Base-by-base conservation (phyloP, 768 basidiomycete species). In the Tulasnella sp. region DNA sequence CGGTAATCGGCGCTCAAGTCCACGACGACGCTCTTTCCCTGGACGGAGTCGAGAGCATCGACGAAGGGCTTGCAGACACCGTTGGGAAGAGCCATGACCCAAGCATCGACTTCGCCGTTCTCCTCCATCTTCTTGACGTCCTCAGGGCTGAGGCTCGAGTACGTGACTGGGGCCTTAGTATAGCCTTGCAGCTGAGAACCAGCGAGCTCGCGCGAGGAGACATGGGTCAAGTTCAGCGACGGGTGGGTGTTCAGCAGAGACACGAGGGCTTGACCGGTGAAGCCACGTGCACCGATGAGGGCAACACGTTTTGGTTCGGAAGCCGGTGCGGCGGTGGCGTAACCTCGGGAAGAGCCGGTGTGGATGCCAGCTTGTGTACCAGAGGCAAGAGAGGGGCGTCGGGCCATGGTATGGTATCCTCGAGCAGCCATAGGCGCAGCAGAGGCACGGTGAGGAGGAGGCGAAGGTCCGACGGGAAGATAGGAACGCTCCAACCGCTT, bases 61-160 rank as follows among this genome's bases (percentile, higher is more conserved):
- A 99, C 94, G 78, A 96, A 99, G 0, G 95, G 95, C 81, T 95
- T 95, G 82, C 92, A 91, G 29, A 94, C 86, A 22, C 97, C 97
- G 76, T 98, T 99, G n/a, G 97, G 97, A 64, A 99, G 85, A 2
- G 97, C 97, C 92, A 98, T 95, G 69, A 98, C 88, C 96, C 97
- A 99, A 9, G 94, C 96, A 78, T 99, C 96, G 19, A 99, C 94
- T 77, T 90, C 91, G 9, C 91, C 89, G 66, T 87, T 83, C 81
- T 89, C 88, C 81, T 98, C 97, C 89, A 99, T 91, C 78, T 81
- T 83, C 79, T 92, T 89, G 11, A 98, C 91, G 76, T 97, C 92
- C 72, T 84, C 82, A 11, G 84, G 79, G 0, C 89, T 89, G 17
- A 99, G 84, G 80, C 96, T 93, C 73, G 88, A 86, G 82, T 97